These are phyloP conservation scores for Phoenix dactylifera DNA, from an alignment of 176 grass and related monocot species.

Conservation along the genomic window DNA sequence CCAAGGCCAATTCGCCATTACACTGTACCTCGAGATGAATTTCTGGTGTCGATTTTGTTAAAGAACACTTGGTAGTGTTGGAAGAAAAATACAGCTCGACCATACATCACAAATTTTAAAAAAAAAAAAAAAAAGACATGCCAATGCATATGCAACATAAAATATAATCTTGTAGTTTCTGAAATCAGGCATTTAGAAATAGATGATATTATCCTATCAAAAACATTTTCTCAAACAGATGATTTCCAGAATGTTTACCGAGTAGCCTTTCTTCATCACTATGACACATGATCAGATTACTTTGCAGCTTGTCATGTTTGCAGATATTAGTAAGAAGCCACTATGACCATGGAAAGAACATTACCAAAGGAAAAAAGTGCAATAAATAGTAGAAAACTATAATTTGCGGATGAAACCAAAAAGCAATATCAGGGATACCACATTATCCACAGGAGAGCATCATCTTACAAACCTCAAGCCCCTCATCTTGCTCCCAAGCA, in stretches of 20 bases:
- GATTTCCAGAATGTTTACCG: too few species aligned
- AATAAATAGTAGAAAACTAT: conserved; percentile 8
- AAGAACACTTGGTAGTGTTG: conserved; percentile 34
- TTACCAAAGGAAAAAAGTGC: background rate
- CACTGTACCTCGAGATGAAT: conserved; percentile 29
- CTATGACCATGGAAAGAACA: too few species aligned
- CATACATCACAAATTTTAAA: conserved; percentile 17
- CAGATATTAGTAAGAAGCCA: background rate
- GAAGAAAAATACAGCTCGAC: conserved; percentile 15
- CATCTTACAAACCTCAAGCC: conserved; percentile 98
- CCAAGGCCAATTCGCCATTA: conserved; percentile 30
- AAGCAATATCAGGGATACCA: conserved; percentile 54
- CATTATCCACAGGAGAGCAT: conserved; percentile 37
- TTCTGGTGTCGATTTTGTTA: conserved; percentile 31
- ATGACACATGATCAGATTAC: too few species aligned
- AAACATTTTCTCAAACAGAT: too few species aligned
- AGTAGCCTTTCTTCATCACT: too few species aligned
- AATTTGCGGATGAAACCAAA: conserved; percentile 10
- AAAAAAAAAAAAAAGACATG: conserved; percentile 7
- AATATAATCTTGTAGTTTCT: background rate
- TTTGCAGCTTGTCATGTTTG: background rate
- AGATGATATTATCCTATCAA: too few species aligned
- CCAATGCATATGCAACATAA: background rate
- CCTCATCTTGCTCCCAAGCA: conserved; percentile 88
- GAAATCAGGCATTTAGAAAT: too few species aligned